Evolutionary conservation across 805 yeast species (phyloP), one percentile per base, ranked within the genome.

Genomic region (Torulaspora microellipsoides): DNA sequence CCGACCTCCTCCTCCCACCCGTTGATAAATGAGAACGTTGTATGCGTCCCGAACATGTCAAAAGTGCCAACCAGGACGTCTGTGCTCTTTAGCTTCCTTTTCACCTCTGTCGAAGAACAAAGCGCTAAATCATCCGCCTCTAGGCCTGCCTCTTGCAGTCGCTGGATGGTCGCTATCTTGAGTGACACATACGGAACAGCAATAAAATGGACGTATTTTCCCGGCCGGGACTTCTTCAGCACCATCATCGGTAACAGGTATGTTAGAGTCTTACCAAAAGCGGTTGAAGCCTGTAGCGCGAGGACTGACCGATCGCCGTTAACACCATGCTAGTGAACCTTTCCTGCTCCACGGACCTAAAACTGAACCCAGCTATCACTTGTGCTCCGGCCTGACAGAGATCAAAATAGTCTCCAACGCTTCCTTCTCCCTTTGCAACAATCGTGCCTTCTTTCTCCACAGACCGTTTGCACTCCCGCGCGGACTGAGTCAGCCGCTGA

Each of bases 131-230:
- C 36, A 2, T 11, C 27, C 2, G 36, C 27, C 12, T 3, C 36
- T 4, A 34, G 36, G 3, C 36, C 27, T 15, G 27, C 27, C 27
- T 34, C 36, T 4, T 34, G 4, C 15, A 34, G 27, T 4, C 36
- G 27, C 27, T 34, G 27, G 27, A 34, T 15, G 4, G 36, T 34
- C 8, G 36, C 36, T 17, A 34, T 17, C 15, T 34, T 34, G 8
- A 34, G 36, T 4, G 36, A 34, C 27, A 15, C 10, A 34, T 34
- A 34, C 27, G 36, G 36, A 11, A 34, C 36, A 9, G 36, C 36
- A 9, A 34, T 15, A 8, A 34, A 34, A 15, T 34, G 36, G n/a
- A 34, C 36, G 9, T 34, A 34, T 9, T 15, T 20, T n/a, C n/a
- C n/a, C n/a, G n/a, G n/a, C n/a, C n/a, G n/a, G n/a, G n/a, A n/a